Evolutionary conservation across 805 yeast species (phyloP), one percentile per base, ranked within the genome.

Genomic region (Cyberlindnera maritima): DNA sequence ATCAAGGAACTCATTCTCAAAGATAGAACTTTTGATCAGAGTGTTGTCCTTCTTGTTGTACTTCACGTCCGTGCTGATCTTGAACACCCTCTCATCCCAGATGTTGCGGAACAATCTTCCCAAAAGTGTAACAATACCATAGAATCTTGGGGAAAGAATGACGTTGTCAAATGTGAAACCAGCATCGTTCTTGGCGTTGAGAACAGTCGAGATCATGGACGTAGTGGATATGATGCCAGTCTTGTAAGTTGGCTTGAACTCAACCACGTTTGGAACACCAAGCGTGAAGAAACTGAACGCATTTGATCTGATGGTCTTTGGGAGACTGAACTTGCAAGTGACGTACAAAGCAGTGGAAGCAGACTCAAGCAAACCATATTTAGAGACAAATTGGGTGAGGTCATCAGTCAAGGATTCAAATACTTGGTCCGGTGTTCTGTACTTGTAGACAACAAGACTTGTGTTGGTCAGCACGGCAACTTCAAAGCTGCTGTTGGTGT

Each of bases 141-240:
- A 91, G 58, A 91, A 90, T 55, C 97, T 74, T 56, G 96, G 96
- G 66, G 96, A 88, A 50, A 94, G 75, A 26, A 87, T 80, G n/a
- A 92, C 96, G 62, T 83, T 84, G 53, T 83, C 87, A 41, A 84
- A 74, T 32, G 77, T 72, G 55, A 67, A 62, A 3, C 58, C 65
- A 55, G 64, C 47, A 26, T 50, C 46, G 19, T 36, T 43, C 37
- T 43, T 47, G 17, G 36, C 35, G 20, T 13, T 36, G 13, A 54
- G 42, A 6, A 46, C 56, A 18, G 49, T 31, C 2, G 49, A 58
- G 46, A 51, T 68, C 35, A 56, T 39, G 15, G 62, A 52, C n/a
- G 45, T 23, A 3, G 49, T 23, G 3, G 49, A 28, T 21, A 53
- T 15, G 13, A 41, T 36, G 2, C 33, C n/a, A 23, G 43, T 36